Evolutionary conservation across 108 stramenopile genomes (phyloP).

Genomic region (Mediolabrus comicus): DNA sequence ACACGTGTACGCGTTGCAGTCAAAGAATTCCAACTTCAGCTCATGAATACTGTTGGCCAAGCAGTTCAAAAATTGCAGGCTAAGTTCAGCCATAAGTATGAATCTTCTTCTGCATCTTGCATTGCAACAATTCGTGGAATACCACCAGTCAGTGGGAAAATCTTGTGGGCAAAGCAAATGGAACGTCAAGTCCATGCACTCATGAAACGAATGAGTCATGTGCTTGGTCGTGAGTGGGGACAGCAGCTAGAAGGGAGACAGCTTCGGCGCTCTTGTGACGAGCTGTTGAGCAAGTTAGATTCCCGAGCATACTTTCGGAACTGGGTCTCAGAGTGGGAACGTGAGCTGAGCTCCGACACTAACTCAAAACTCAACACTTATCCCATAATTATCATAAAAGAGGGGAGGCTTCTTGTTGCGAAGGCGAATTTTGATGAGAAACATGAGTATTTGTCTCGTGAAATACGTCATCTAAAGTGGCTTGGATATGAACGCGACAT

Average conservation of each 20-base stretch:
- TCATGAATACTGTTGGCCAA: constrained; percentile 89
- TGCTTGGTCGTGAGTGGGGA: constrained; percentile 95
- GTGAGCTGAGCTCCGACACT: constrained; percentile 64
- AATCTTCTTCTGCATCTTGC: constrained; percentile 67
- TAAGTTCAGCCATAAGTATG: constrained; percentile 92
- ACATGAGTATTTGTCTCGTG: constrained; percentile 88
- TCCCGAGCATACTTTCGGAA: constrained; percentile 78
- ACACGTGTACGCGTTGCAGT: constrained; percentile 91
- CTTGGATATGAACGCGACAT: constrained; percentile 87
- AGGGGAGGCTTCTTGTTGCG: constrained; percentile 55
- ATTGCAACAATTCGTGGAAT: constrained; percentile 88
- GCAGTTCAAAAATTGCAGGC: constrained; percentile 90
- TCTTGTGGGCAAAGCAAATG: constrained; percentile 98
- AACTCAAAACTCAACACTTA: constrained; percentile 66
- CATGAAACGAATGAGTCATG: constrained; percentile 91
- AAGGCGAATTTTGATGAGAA: constrained; percentile 95
- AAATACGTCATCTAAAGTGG: constrained; percentile 95
- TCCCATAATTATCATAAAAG: constrained; percentile 63
- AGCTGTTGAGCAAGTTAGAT: constrained; percentile 92
- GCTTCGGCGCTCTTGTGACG: constrained; percentile 90
- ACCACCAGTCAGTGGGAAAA: constrained; percentile 94
- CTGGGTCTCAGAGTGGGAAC: constrained; percentile 87
- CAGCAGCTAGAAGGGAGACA: constrained; percentile 94
- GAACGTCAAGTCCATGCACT: constrained; percentile 92
- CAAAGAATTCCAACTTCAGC: constrained; percentile 92